Percentiles rank a stretch among this genome's conserved stretches.
Evolutionary conservation across 768 basidiomycete genomes (phyloP).

Genomic region (Gloeostereum incarnatum): DNA sequence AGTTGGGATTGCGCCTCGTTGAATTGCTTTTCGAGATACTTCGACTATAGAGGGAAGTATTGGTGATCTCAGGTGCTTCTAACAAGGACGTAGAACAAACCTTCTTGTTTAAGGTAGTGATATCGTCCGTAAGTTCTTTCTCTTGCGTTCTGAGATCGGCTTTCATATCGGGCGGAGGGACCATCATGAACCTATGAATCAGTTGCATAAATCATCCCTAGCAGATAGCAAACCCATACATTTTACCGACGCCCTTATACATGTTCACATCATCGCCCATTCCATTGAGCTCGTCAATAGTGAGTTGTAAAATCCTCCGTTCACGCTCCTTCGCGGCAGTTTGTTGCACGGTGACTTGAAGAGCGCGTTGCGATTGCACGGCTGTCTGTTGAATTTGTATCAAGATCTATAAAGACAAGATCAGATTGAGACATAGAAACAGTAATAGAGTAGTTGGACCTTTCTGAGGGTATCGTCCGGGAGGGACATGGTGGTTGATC

Average conservation of each 20-base stretch:
- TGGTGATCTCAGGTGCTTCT: constrained; percentile 1
- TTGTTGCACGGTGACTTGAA: constrained; percentile 70
- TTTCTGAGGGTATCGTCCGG: constrained; percentile 80
- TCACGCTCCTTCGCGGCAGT: constrained; percentile 78
- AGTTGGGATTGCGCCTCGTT: constrained; percentile 84
- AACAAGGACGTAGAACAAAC: constrained; percentile 23
- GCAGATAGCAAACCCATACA: constrained; percentile 38
- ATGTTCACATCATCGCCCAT: constrained; percentile 70
- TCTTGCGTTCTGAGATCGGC: constrained; percentile 65
- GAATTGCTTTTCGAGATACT: constrained; percentile 91
- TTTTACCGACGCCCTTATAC: constrained; percentile 95
- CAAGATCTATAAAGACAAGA: constrained; percentile 54
- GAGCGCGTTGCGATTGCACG: constrained; percentile 72
- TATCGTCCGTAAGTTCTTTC: constrained; percentile 79
- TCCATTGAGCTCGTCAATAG: constrained; percentile 70
- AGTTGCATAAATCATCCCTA: not conserved
- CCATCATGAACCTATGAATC: constrained; percentile 75
- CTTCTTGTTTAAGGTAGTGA: constrained; percentile 79
- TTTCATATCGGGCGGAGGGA: constrained; percentile 75
- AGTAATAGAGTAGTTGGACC: constrained; percentile 27
- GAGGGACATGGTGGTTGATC: constrained; percentile 30
- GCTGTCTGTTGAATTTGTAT: constrained; percentile 91
- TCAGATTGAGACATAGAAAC: constrained; percentile 12
- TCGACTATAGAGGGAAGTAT: constrained; percentile 38
- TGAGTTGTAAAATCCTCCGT: constrained; percentile 81